Percentiles rank a stretch among this genome's conserved stretches.
Conservation (phyloP, 441 rosid genomes). For the Erodium moschatum region DNA sequence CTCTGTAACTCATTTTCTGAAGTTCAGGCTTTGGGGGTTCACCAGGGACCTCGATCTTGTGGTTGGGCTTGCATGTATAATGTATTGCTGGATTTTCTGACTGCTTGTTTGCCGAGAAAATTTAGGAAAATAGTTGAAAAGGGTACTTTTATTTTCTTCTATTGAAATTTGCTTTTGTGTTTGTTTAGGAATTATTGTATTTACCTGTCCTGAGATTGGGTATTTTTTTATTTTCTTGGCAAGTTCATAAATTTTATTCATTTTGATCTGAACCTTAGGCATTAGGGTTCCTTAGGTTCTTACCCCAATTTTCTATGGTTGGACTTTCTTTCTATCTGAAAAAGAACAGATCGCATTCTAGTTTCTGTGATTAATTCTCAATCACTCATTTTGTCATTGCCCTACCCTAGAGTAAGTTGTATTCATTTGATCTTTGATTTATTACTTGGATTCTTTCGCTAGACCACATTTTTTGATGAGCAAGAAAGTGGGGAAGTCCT, state of each 20-base stretch:
- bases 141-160: not conserved
- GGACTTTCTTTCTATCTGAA: not conserved
- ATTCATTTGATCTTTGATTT: no score
- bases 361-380: not conserved
- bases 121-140: not conserved
- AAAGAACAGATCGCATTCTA: not conserved
- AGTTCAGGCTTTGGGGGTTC: not conserved
- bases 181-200: not conserved
- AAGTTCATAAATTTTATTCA: not conserved
- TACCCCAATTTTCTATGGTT: not conserved
- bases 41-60: constrained; percentile 20
- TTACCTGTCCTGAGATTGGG: not conserved
- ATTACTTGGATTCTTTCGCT: not conserved
- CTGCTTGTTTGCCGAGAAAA: constrained; percentile 15
- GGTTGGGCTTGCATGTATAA: constrained; percentile 5
- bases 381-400: no score
- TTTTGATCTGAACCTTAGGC: not conserved
- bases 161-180: not conserved
- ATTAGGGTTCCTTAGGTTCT: not conserved
- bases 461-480: no score
- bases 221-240: no score
- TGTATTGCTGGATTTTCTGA: constrained; percentile 11
- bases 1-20: not conserved
- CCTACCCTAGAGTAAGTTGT: no score
- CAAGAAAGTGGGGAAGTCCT: no score